These are phyloP conservation scores for Suillus bovinus DNA, from an alignment of 768 basidiomycete species.

Conservation along the genomic window DNA sequence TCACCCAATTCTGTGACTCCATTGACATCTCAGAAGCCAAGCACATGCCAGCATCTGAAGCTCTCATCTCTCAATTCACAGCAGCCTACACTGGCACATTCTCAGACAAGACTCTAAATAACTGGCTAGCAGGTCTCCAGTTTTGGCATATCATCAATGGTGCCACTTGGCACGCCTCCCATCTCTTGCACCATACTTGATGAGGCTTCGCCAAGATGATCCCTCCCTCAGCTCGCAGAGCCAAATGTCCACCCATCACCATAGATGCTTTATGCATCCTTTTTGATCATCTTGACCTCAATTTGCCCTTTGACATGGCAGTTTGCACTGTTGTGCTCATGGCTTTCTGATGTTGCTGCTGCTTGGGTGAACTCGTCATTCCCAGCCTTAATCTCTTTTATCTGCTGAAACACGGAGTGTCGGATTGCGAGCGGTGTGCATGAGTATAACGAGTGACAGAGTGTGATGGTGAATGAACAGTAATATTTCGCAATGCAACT, in stretches of 20 bases:
- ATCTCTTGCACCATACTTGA: neutral
- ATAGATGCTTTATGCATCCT: conserved; percentile 33
- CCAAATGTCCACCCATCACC: conserved; percentile 35
- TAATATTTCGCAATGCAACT: too few species aligned
- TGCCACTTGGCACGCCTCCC: neutral
- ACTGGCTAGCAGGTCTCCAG: conserved; percentile 37
- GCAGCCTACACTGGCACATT: conserved; percentile 16
- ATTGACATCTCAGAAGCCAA: conserved; percentile 28
- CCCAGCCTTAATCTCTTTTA: conserved; percentile 10
- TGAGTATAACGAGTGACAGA: too few species aligned
- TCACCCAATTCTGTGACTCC: conserved; percentile 40
- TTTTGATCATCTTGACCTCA: conserved; percentile 16
- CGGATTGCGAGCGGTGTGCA: too few species aligned
- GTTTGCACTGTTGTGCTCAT: conserved; percentile 32
- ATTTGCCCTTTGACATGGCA: conserved; percentile 16
- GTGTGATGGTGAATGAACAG: too few species aligned
- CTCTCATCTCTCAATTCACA: conserved; percentile 30
- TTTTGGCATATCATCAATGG: conserved; percentile 33
- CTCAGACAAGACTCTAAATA: conserved; percentile 24
- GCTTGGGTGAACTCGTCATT: conserved; percentile 30
- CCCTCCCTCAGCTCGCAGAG: conserved; percentile 14
- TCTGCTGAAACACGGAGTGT: too few species aligned
- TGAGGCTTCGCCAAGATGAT: conserved; percentile 20
- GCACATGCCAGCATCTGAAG: conserved; percentile 20
- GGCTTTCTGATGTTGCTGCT: conserved; percentile 38